phyloP scores from a whole-genome alignment of 2,329 filamentous ascomycete genomes.

The Ascochyta lentis region DNA sequence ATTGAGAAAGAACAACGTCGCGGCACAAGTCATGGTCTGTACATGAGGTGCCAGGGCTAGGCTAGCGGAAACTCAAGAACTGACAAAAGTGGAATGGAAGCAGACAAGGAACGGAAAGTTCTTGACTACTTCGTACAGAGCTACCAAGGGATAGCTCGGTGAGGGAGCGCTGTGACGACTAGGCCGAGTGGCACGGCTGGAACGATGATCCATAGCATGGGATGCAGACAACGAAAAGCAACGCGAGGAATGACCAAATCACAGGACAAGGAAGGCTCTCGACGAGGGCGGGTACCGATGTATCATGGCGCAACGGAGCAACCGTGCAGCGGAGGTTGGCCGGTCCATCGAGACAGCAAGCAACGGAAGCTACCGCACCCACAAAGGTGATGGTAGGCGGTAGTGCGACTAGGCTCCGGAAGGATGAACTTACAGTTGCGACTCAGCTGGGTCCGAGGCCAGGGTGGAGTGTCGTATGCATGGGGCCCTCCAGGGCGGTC shows the following conservation, averaged over 20 bases:
- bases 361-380: constrained; percentile 32
- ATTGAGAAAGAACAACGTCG: constrained; percentile 36
- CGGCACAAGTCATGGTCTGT: constrained; percentile 42
- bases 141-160: constrained; percentile 43
- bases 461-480: constrained; percentile 41
- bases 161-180: constrained; percentile 47
- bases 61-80: constrained; percentile 37
- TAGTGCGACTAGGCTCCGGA: constrained; percentile 41
- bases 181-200: constrained; percentile 49
- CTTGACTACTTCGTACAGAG: constrained; percentile 38
- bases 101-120: constrained; percentile 44
- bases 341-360: constrained; percentile 34
- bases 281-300: constrained; percentile 46
- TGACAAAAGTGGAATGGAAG: constrained; percentile 42
- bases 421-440: constrained; percentile 34
- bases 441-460: constrained; percentile 43
- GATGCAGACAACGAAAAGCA: constrained; percentile 46
- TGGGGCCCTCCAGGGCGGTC: constrained; percentile 44
- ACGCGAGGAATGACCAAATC: constrained; percentile 44
- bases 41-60: constrained; percentile 38
- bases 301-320: constrained; percentile 52
- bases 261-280: constrained; percentile 35
- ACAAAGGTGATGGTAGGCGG: constrained; percentile 39
- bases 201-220: constrained; percentile 45
- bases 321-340: constrained; percentile 46